Percentiles rank a stretch among this genome's conserved stretches.
Conservation (phyloP, 1,284 basidiomycete species). For the Chiua sp. region DNA sequence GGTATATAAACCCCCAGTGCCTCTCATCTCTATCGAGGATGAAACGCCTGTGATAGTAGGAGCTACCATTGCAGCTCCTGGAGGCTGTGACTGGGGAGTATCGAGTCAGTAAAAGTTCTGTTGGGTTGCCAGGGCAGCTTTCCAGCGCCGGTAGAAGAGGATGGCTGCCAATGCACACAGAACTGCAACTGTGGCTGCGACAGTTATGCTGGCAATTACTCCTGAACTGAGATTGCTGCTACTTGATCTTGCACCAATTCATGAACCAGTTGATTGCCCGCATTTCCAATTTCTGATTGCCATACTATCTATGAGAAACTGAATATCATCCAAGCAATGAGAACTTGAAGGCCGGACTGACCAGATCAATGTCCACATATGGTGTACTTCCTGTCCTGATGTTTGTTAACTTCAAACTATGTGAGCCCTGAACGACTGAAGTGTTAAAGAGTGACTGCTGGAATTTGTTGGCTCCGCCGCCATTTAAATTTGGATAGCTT, state of each 20-base stretch:
- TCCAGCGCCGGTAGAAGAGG: slow-evolving; percentile 39
- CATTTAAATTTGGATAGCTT: slow-evolving; percentile 13
- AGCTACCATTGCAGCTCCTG: not conserved
- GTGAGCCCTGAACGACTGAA: slow-evolving; percentile 30
- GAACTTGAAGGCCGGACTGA: slow-evolving; percentile 9
- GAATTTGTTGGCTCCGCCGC: slow-evolving; percentile 21
- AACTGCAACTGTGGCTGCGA: slow-evolving; percentile 23
- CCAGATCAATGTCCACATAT: slow-evolving; percentile 41
- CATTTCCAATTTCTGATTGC: slow-evolving; percentile 36
- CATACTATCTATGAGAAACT: slow-evolving; percentile 28
- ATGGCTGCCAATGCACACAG: slow-evolving; percentile 19
- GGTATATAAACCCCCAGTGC: slow-evolving; percentile 8
- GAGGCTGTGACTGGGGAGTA: slow-evolving; percentile 15
- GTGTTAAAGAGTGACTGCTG: slow-evolving; percentile 36
- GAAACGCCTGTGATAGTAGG: slow-evolving; percentile 8
- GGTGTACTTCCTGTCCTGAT: slow-evolving; percentile 14
- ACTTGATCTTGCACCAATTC: slow-evolving; percentile 27
- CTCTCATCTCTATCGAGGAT: slow-evolving; percentile 29
- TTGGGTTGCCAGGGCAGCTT: slow-evolving; percentile 19
- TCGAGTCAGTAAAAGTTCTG: slow-evolving; percentile 15
- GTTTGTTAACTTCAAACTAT: slow-evolving; percentile 38
- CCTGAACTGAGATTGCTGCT: slow-evolving; percentile 26
- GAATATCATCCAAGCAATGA: not conserved
- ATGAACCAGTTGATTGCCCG: slow-evolving; percentile 16
- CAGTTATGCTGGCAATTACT: slow-evolving; percentile 31